Percentiles rank a stretch among this genome's conserved stretches.
These are phyloP conservation scores for Perilla frutescens DNA, from an alignment of 257 asterid species.

Conservation along the genomic window DNA sequence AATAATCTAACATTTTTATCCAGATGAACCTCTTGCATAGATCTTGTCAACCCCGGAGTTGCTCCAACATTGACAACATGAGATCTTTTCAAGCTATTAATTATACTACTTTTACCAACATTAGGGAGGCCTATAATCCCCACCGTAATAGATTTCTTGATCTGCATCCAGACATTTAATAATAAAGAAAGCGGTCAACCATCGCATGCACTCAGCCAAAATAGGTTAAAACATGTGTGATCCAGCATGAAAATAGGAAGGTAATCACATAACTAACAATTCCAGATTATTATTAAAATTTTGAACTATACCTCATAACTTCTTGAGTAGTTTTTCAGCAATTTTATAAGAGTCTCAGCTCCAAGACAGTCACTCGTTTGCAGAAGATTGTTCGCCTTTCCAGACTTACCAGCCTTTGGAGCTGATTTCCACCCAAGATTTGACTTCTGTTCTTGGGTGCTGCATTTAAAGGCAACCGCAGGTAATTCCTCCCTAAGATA, in stretches of 20 bases:
- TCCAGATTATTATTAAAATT: neutral
- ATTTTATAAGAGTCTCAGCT: slow-evolving; percentile 80
- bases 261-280: neutral
- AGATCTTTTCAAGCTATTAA: slow-evolving; percentile 90
- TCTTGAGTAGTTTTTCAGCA: slow-evolving; percentile 64
- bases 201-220: neutral
- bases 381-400: slow-evolving; percentile 48
- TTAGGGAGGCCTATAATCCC: slow-evolving; percentile 97
- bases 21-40: slow-evolving; percentile 92
- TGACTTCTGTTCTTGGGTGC: slow-evolving; percentile 94
- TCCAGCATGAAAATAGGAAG: neutral
- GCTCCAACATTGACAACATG: slow-evolving; percentile 92
- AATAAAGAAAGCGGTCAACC: neutral
- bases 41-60: slow-evolving; percentile 92
- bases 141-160: slow-evolving; percentile 88
- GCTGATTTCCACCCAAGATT: slow-evolving; percentile 95
- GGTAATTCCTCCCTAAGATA: slow-evolving; percentile 95
- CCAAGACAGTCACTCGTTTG: slow-evolving; percentile 98
- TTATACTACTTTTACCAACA: slow-evolving; percentile 97
- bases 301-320: slow-evolving; percentile 37
- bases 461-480: slow-evolving; percentile 89
- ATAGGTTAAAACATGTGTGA: neutral
- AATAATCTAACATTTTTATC: slow-evolving; percentile 84
- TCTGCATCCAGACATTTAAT: slow-evolving; percentile 55
- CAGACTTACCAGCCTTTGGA: slow-evolving; percentile 55